Conservation (phyloP, 176 grass and related monocot genomes). For the Saccharum spontaneum region DNA sequence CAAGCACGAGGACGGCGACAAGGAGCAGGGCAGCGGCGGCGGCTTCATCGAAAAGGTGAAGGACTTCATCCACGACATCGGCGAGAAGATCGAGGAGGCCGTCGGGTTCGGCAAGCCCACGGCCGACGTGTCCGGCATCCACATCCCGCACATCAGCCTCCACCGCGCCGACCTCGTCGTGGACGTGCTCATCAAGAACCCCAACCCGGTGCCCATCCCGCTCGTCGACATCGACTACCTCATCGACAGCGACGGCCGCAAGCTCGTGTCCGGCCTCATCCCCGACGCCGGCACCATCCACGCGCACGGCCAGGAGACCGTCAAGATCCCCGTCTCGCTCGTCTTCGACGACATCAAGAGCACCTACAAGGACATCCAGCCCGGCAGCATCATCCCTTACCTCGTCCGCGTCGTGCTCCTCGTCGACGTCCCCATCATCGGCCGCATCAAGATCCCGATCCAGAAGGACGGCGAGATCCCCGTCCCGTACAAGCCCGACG, state of each 20-base stretch:
- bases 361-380: conserved; percentile 89
- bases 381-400: conserved; percentile 93
- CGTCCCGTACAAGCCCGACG: conserved; percentile 88
- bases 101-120: conserved; percentile 92
- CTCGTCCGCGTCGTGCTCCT: conserved; percentile 72
- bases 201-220: conserved; percentile 93
- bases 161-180: conserved; percentile 80
- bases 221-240: conserved; percentile 96
- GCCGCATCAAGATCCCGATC: conserved; percentile 77
- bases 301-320: conserved; percentile 81
- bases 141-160: conserved; percentile 81
- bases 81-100: conserved; percentile 85
- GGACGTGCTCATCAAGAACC: conserved; percentile 91
- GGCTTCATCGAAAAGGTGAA: conserved; percentile 88
- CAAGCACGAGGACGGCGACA: conserved; percentile 26
- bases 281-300: conserved; percentile 93
- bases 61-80: conserved; percentile 96
- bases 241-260: conserved; percentile 89
- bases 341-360: conserved; percentile 77
- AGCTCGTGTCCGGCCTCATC: conserved; percentile 90
- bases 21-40: conserved; percentile 39
- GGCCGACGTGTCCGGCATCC: conserved; percentile 76
- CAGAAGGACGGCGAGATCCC: conserved; percentile 88
- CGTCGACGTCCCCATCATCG: conserved; percentile 85
- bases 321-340: conserved; percentile 85